phyloP scores from a whole-genome alignment of 1,139 yeast genomes.

The Suhomyces maxii region DNA sequence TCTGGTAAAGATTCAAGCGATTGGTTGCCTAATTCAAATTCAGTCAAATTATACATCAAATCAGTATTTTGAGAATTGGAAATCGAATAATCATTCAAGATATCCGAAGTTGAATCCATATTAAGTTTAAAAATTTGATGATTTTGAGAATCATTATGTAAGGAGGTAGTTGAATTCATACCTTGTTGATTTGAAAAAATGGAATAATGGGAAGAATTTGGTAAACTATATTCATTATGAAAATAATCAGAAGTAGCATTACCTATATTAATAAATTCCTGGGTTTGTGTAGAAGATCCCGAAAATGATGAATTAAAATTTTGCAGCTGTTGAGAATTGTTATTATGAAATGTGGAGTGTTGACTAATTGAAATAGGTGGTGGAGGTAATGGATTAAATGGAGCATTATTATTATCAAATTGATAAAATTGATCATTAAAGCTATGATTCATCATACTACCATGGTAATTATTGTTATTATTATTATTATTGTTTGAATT shows the following conservation, averaged over 20 bases:
- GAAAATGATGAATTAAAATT: conserved; percentile 12
- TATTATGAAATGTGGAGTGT: neutral
- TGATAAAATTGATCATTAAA: conserved; percentile 14
- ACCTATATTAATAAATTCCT: conserved; percentile 2
- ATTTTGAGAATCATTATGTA: conserved; percentile 14
- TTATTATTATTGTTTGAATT: conserved; percentile 8
- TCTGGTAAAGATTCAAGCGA: conserved; percentile 34
- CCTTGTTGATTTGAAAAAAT: conserved; percentile 29
- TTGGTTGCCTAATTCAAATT: conserved; percentile 29
- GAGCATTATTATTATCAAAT: conserved; percentile 10
- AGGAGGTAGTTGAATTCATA: conserved; percentile 18
- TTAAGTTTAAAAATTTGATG: conserved; percentile 17
- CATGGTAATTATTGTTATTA: conserved; percentile 4
- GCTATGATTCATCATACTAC: conserved; percentile 5
- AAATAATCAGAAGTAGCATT: conserved; percentile 11
- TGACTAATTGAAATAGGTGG: conserved; percentile 20
- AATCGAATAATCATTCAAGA: conserved; percentile 16
- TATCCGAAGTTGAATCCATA: conserved; percentile 19
- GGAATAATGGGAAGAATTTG: conserved; percentile 22
- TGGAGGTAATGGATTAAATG: conserved; percentile 25
- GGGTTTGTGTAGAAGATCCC: conserved; percentile 9
- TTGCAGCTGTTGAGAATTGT: conserved; percentile 3
- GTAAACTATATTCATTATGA: conserved; percentile 16
- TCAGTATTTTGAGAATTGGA: conserved; percentile 15
- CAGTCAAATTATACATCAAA: conserved; percentile 26